Evolutionary conservation across 176 grass and related monocot genomes (phyloP).

Genomic region (Avena insularis): DNA sequence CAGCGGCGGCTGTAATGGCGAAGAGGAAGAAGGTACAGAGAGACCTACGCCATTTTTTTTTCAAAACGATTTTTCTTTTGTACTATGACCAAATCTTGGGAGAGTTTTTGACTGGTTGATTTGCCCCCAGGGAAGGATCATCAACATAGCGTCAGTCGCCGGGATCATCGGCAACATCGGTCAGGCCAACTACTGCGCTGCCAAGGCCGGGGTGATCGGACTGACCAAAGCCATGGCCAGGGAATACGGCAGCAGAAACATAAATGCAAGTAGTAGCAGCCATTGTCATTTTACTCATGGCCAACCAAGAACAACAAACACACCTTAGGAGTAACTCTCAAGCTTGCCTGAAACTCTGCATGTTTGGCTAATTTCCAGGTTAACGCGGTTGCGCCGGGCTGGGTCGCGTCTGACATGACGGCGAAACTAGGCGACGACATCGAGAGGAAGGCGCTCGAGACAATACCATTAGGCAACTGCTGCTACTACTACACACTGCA

Average conservation of each 20-base stretch:
- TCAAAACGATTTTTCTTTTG: too few relatives aligned
- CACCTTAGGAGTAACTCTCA: too few relatives aligned
- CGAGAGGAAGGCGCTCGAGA: constrained; percentile 73
- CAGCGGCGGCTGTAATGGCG: constrained; percentile 81
- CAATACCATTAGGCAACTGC: constrained; percentile 69
- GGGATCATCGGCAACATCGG: constrained; percentile 82
- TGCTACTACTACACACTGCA: neutral
- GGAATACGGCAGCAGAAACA: constrained; percentile 93
- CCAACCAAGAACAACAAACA: neutral
- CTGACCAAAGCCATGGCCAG: constrained; percentile 90
- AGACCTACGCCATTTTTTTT: neutral
- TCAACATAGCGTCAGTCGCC: constrained; percentile 90
- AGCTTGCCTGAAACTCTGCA: neutral
- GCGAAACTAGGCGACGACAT: constrained; percentile 70
- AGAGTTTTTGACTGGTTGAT: neutral
- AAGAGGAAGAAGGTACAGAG: constrained; percentile 72
- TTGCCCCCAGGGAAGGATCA: constrained; percentile 68
- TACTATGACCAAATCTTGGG: neutral
- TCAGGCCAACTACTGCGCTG: constrained; percentile 93
- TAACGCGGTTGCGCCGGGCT: constrained; percentile 84
- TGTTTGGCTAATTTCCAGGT: constrained; percentile 48
- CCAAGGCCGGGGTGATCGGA: constrained; percentile 94
- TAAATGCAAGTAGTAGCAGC: constrained; percentile 64
- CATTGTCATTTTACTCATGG: neutral
- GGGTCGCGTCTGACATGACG: constrained; percentile 94